Base-by-base conservation (phyloP, 2,329 filamentous ascomycete genomes). In the Aspergillus intermedius region DNA sequence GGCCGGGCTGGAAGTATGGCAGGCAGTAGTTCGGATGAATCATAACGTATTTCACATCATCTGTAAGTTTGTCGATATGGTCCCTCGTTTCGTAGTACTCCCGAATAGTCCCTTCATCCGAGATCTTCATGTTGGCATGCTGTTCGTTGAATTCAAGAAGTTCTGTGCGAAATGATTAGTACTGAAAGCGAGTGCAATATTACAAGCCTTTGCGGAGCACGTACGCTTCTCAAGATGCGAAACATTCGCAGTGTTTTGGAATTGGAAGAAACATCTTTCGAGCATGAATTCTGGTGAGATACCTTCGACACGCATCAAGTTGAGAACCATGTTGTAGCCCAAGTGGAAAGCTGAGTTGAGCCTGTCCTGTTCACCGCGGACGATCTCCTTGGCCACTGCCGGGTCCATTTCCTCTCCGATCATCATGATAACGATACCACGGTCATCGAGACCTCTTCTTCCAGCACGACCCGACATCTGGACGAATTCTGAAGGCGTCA, bases 351-450 rank as follows among this genome's bases (percentile, higher is more conserved):
- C 93, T 3, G 93, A 97, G 71, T 97, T 97, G 25, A 98, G 83
- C 58, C 91, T 90, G 69, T 98, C 94, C 68, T 98, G 93, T 64
- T 96, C 87, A 57, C 93, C 93, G 46, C 93, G 89, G 10, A 98
- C 93, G 59, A 98, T 96, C 55, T 88, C 85, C 71, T 95, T 95
- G 39, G 93, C 91, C n/a, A 86, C 84, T 2, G 88, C 83, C 1
- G 93, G 93, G 62, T 98, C 93, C 75, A 98, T 91, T 73, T 93
- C 89, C 68, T 94, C 88, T 63, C 94, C 87, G 53, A 98, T 87
- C 91, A 98, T 97, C 89, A 98, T 97, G 67, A 98, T 97, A 58
- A 98, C 93, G 59, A 97, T 94, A 79, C 93, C 93, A 56, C 93
- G 87, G 54, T 96, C 91, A 74, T 98, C 93, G 47, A 98, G 86